Evolutionary conservation across 1,284 basidiomycete species (phyloP), one percentile per base, ranked within the genome.

Genomic region (Neonothopanus nambi): DNA sequence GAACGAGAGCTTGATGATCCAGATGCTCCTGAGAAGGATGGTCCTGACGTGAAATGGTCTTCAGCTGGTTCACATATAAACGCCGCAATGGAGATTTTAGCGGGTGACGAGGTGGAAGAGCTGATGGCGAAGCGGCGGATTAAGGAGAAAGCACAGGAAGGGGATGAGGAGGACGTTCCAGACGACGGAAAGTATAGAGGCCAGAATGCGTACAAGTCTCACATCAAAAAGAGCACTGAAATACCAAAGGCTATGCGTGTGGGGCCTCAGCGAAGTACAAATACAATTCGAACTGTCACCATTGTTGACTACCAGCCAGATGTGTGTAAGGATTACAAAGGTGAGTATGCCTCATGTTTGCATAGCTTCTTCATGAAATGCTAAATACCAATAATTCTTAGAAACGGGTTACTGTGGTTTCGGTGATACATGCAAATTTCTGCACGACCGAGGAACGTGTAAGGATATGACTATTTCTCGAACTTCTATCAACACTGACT

Each of bases 391-490:
- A 54, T 54, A 58, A 36, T 17, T 64, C 9, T 17, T 18, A 95
- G 96, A 99, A 74, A 99, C 96, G 40, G 97, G 97, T 0, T 99
- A 94, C 70, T 99, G 96, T 71, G 97, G 97, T 3, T 99, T 97
- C 68, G 97, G 97, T 26, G 97, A 99, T 71, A 95, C 93, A 7
- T 99, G 96, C 76, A 99, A 98, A 77, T 94, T 95, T 73, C 77
- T 94, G 67, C 91, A 94, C 70, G 91, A 94, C 70, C 85, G 89
- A 62, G 89, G 89, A 55, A 92, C 89, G 39, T 92, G 89, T 90
- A 64, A 69, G 87, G 82, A 11, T 47, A 43, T 26, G 26, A 35
- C 48, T 20, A 43, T 38, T 48, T 51, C 44, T 50, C 42, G 56
- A 45, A 54, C 57, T 30, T 42, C 21, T 33, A 37, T 49, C 33